A percentile compares a stretch with the other conserved stretches of the same genome.
Conservation (phyloP, 805 yeast species). For the Zygotorulaspora danielsina region DNA sequence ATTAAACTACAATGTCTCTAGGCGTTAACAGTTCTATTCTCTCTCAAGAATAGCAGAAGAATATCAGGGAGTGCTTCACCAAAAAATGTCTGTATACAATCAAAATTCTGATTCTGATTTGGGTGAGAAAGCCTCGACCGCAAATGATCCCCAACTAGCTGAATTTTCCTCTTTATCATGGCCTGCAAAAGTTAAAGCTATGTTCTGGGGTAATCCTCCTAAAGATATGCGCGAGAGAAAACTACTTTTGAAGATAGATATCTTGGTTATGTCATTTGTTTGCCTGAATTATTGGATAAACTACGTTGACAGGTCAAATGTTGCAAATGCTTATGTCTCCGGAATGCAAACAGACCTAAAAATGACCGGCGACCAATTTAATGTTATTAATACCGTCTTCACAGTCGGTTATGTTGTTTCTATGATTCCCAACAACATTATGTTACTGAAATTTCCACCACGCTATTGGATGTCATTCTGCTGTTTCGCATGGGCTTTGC, state of each 20-base stretch:
- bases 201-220: constrained; percentile 38
- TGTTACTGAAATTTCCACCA: constrained; percentile 47
- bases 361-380: constrained; percentile 45
- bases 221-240: constrained; percentile 32
- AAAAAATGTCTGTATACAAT: background rate
- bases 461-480: constrained; percentile 49
- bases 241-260: constrained; percentile 21
- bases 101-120: background rate
- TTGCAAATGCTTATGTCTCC: constrained; percentile 52
- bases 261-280: constrained; percentile 21
- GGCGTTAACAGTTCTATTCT: too few relatives aligned
- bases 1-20: too few relatives aligned
- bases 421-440: constrained; percentile 53
- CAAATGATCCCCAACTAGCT: background rate
- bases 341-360: constrained; percentile 54
- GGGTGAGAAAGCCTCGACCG: background rate
- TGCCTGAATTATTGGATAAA: constrained; percentile 36
- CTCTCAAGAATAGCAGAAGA: too few relatives aligned
- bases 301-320: constrained; percentile 49
- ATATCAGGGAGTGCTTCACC: too few relatives aligned
- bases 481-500: constrained; percentile 48
- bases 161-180: constrained; percentile 3
- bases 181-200: constrained; percentile 11
- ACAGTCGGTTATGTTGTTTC: constrained; percentile 54
- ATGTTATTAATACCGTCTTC: constrained; percentile 48